Conservation (phyloP, 2,329 filamentous ascomycete genomes). For the Pyricularia pennisetigena region DNA sequence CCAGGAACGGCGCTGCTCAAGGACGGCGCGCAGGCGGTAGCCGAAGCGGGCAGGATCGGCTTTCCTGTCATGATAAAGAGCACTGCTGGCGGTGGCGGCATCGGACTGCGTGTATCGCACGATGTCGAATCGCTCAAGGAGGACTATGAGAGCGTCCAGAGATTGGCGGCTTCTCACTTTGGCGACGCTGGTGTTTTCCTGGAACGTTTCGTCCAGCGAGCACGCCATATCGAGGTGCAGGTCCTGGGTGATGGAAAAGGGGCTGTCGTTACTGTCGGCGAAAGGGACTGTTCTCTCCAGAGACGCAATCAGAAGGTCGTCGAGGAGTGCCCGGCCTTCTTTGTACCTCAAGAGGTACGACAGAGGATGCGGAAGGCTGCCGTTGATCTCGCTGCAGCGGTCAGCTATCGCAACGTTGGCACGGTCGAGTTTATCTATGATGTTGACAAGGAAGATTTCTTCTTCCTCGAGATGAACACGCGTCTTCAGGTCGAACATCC, state of each 20-base stretch:
- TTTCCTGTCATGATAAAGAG: background rate
- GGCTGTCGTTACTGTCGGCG: constrained; percentile 44
- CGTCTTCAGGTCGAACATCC: constrained; percentile 34
- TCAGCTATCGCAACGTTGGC: constrained; percentile 7
- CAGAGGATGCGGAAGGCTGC: constrained; percentile 14
- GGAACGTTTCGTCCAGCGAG: background rate
- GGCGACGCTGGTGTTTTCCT: background rate
- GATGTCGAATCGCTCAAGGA: background rate
- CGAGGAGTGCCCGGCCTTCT: constrained; percentile 54
- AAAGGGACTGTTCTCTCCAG: constrained; percentile 54
- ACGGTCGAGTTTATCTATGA: constrained; percentile 10
- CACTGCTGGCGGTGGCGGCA: background rate
- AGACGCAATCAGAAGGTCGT: constrained; percentile 55
- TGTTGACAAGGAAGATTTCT: constrained; percentile 6
- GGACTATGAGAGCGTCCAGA: background rate
- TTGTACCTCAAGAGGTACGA: constrained; percentile 21
- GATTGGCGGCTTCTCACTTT: background rate
- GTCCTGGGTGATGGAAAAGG: constrained; percentile 49
- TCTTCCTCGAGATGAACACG: constrained; percentile 11
- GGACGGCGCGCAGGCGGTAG: constrained; percentile 35
- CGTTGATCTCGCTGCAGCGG: background rate
- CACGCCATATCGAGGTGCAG: background rate
- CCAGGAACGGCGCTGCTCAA: constrained; percentile 26
- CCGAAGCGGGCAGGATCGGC: constrained; percentile 21
- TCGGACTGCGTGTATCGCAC: background rate